Base-by-base conservation (phyloP, 2,329 filamentous ascomycete species). In the Lachnellula arida region DNA sequence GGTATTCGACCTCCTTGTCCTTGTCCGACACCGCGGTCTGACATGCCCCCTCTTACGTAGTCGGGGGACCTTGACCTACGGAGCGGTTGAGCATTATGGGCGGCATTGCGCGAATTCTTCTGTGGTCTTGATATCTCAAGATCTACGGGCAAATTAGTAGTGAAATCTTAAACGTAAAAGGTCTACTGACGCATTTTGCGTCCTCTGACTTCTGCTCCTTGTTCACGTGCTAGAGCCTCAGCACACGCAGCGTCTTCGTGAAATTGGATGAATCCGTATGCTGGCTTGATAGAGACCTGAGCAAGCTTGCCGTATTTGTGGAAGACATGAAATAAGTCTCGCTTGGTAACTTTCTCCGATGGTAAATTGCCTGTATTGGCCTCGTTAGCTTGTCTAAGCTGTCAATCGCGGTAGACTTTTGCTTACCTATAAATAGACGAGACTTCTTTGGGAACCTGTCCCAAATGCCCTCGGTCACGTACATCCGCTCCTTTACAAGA, bases 181-280 rank as follows among this genome's bases (percentile, higher is more conserved):
- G 6, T 35, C 23, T 28, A 65, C 91, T 82, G 77, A 96, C 93
- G 91, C 69, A 97, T 96, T 71, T 91, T 91, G 62, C 92, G 87
- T n/a, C 92, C 93, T 67, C 89, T 84, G 39, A 97, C 84, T 61
- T 91, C 82, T 42, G 84, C 81, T 9, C 89, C 91, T 72, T 97
- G 90, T 59, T 97, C 85, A 37, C 80, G 80, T 37, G 88, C 79
- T 64, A 97, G 80, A 4, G 93, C 93, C 46, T 79, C 78, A 55
- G 81, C 78, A 61, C 91, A 96, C 67, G 93, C 87, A 2, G 81
- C 78, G 4, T 85, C 76, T 32, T 90, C 86, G 62, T 96, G 81
- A 63, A 95, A 99, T 70, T 97, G 94, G 37, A 97, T 91, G 69
- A 97, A 99, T 1, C 94, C 94, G 72, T 96, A 97, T 1, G 92